These are phyloP conservation scores for Pezicula neosporulosa DNA, from an alignment of 2,329 filamentous ascomycete species.

Conservation along the genomic window DNA sequence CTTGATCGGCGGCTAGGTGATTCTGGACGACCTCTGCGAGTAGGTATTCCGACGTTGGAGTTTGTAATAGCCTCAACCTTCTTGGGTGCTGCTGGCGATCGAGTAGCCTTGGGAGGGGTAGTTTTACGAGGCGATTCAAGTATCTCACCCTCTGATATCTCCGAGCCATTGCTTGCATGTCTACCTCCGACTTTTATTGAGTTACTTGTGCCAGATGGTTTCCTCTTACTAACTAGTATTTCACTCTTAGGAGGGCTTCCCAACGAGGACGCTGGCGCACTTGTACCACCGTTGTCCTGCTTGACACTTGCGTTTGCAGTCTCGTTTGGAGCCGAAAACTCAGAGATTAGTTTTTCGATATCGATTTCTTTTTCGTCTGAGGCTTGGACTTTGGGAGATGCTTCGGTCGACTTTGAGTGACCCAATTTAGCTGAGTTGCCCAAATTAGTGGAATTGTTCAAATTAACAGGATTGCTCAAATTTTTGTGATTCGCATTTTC, in stretches of 20 bases:
- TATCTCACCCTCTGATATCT: conserved; percentile 28
- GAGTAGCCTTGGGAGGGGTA: conserved; percentile 8
- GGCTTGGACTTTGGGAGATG: conserved; percentile 15
- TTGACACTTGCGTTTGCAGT: conserved; percentile 10
- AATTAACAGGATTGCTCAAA: too few species aligned
- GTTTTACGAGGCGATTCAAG: conserved; percentile 22
- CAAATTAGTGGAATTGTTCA: too few species aligned
- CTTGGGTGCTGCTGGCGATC: conserved; percentile 15
- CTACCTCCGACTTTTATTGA: conserved; percentile 9
- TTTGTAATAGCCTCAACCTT: conserved; percentile 11
- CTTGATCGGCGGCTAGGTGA: conserved; percentile 16
- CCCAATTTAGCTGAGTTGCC: background rate
- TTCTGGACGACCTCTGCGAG: conserved; percentile 10
- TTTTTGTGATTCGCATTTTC: background rate
- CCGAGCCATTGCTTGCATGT: conserved; percentile 18
- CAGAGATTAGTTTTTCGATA: conserved; percentile 3
- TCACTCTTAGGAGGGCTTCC: conserved; percentile 16
- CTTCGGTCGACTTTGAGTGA: conserved; percentile 2
- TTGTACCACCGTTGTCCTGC: conserved; percentile 8
- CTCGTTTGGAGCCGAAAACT: conserved; percentile 1
- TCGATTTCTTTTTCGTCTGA: conserved; percentile 1
- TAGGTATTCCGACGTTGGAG: conserved; percentile 7
- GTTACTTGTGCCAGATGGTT: conserved; percentile 9
- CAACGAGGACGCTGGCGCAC: conserved; percentile 15
- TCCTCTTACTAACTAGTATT: background rate